Evolutionary conservation across 495 filamentous ascomycete genomes (phyloP), one percentile per base, ranked within the genome.

Genomic region (Aspergillus sclerotiicarbonarius): DNA sequence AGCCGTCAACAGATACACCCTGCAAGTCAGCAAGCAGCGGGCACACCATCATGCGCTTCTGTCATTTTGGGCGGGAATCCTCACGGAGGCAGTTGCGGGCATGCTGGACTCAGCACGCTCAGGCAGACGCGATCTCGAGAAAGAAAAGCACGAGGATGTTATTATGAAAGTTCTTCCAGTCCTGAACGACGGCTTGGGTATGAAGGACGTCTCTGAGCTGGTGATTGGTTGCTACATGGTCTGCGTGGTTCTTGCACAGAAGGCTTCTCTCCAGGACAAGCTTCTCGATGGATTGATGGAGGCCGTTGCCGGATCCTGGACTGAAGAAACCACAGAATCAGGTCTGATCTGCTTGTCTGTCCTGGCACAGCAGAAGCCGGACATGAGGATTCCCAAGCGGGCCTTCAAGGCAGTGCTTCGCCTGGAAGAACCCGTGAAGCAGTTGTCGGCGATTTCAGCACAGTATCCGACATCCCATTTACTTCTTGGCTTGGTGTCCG

Each of bases 141-240:
- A 82, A 60, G 80, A 86, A 62, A 90, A 88, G 35, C 85, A 92
- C 63, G 88, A 96, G 64, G 85, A 89, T 67, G 77, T 96, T 0
- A 74, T 96, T 3, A 75, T 90, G 33, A 80, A 84, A 37, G 76
- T 96, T 25, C 78, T 92, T 4, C 90, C 92, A 10, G 80, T 89
- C 3, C 71, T 98, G 19, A 88, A 90, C 55, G 84, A 90, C 49
- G 87, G 84, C 6, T 80, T 98, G 47, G 78, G 82, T 12, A 82
- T 92, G 76, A 85, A 85, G 57, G 82, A 87, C 31, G 80, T 85
- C 0, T 82, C 90, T 0, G 88, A 93, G 53, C 75, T 96, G 41
- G 84, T 90, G 49, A 81, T 93, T 59, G 91, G 87, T 19, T 91
- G 86, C 64, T 97, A 96, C 67, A 96, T 96, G 90, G 83, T 97